These are phyloP conservation scores for Wickerhamiella siamensis DNA, from an alignment of 805 yeast species.

Conservation along the genomic window DNA sequence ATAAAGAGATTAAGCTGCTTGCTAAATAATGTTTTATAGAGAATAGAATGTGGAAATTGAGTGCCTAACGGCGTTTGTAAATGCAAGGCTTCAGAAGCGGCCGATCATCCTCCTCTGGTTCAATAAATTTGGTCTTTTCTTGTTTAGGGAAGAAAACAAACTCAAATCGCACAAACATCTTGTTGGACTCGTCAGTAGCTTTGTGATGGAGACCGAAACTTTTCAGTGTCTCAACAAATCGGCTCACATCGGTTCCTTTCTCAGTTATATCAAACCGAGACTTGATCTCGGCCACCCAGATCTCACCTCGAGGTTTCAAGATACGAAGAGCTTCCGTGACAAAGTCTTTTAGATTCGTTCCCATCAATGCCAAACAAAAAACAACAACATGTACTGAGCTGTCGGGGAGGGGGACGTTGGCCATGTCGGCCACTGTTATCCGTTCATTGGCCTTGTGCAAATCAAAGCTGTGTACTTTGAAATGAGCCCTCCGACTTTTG, in stretches of 20 bases:
- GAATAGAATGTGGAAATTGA: background rate
- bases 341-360: conserved; percentile 88
- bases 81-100: conserved; percentile 85
- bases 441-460: conserved; percentile 75
- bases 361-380: conserved; percentile 92
- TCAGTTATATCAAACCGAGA: conserved; percentile 59
- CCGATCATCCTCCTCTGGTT: conserved; percentile 46
- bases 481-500: conserved; percentile 27
- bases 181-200: conserved; percentile 70
- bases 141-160: conserved; percentile 58
- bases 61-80: conserved; percentile 37
- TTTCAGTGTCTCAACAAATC: conserved; percentile 67
- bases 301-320: conserved; percentile 77
- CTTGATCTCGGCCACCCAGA: conserved; percentile 97
- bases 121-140: conserved; percentile 35
- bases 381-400: conserved; percentile 75
- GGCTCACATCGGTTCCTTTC: conserved; percentile 27
- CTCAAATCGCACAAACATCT: conserved; percentile 91
- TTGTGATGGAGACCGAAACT: conserved; percentile 72
- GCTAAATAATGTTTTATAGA: background rate
- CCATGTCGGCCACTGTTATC: conserved; percentile 94
- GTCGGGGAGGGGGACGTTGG: conserved; percentile 71
- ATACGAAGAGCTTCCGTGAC: conserved; percentile 79
- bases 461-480: conserved; percentile 77
- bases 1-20: background rate